Percentiles rank a stretch among this genome's conserved stretches.
phyloP scores from a whole-genome alignment of 306 rosid genomes.

The Sphenostylis stenocarpa region DNA sequence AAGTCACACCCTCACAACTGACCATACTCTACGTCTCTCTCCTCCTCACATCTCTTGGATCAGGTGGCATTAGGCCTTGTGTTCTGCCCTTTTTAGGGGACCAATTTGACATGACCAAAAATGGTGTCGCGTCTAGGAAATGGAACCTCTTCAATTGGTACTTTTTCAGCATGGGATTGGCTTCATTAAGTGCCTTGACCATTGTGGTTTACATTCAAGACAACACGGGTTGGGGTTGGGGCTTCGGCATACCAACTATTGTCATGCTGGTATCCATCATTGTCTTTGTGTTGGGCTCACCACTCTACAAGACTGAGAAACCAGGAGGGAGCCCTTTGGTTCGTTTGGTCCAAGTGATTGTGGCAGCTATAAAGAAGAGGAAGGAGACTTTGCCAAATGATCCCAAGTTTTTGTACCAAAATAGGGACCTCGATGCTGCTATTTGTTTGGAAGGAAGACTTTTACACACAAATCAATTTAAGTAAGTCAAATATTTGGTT shows the following conservation, averaged over 20 bases:
- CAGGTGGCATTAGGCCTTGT: slow-evolving; percentile 79
- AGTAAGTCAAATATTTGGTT: slow-evolving; percentile 28
- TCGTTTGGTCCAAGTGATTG: slow-evolving; percentile 65
- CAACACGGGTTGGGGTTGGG: slow-evolving; percentile 85
- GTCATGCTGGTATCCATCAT: slow-evolving; percentile 64
- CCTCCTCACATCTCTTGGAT: slow-evolving; percentile 65
- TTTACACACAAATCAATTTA: slow-evolving; percentile 55
- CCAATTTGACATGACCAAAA: slow-evolving; percentile 73
- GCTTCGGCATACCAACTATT: slow-evolving; percentile 73
- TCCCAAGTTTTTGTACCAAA: slow-evolving; percentile 48
- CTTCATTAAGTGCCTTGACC: slow-evolving; percentile 69
- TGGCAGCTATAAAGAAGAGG: slow-evolving; percentile 65
- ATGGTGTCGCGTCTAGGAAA: slow-evolving; percentile 43
- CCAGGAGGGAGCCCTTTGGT: slow-evolving; percentile 78
- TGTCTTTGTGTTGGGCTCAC: slow-evolving; percentile 65
- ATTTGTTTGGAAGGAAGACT: slow-evolving; percentile 64
- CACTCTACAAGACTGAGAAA: slow-evolving; percentile 51
- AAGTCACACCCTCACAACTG: slow-evolving; percentile 53
- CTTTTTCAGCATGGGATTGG: slow-evolving; percentile 62
- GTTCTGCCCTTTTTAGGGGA: slow-evolving; percentile 74
- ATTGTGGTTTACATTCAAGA: slow-evolving; percentile 82
- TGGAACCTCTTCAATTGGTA: slow-evolving; percentile 87
- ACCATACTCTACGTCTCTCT: slow-evolving; percentile 54
- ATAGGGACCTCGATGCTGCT: slow-evolving; percentile 55
- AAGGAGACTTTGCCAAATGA: slow-evolving; percentile 45